A percentile compares a stretch with the other conserved stretches of the same genome.
Evolutionary conservation across 2,329 filamentous ascomycete genomes (phyloP).

Genomic region (Amphichorda felina): DNA sequence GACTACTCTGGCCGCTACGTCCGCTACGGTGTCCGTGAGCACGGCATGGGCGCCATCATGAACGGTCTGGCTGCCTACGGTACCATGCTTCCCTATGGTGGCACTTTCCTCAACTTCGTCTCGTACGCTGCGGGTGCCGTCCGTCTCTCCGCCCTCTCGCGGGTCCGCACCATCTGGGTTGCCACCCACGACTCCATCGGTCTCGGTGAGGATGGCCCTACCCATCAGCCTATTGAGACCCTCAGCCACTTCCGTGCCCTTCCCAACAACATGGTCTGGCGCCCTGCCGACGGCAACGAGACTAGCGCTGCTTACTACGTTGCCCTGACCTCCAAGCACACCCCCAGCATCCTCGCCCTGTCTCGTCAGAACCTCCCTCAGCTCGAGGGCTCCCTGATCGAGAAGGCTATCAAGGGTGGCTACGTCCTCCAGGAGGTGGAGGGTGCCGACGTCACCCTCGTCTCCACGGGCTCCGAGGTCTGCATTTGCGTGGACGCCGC

Average conservation of each 20-base stretch:
- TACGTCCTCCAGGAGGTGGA: constrained; percentile 82
- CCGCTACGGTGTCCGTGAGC: constrained; percentile 85
- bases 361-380: constrained; percentile 98
- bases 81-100: constrained; percentile 83
- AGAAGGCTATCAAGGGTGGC: constrained; percentile 85
- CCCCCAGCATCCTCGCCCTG: constrained; percentile 85
- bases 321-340: constrained; percentile 78
- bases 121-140: constrained; percentile 94
- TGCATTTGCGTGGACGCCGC: constrained; percentile 85
- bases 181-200: constrained; percentile 99
- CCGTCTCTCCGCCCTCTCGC: constrained; percentile 85
- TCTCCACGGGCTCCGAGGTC: constrained; percentile 94
- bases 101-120: constrained; percentile 99
- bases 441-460: constrained; percentile 75
- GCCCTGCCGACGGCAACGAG: constrained; percentile 97
- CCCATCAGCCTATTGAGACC: constrained; percentile 98
- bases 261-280: constrained; percentile 99
- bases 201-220: constrained; percentile 96
- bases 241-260: constrained; percentile 96
- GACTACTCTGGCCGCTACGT: constrained; percentile 87
- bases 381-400: constrained; percentile 85
- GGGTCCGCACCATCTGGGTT: constrained; percentile 85
- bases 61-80: constrained; percentile 95
- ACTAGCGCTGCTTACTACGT: constrained; percentile 96
- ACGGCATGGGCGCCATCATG: constrained; percentile 85